A percentile compares a stretch with the other conserved stretches of the same genome.
Evolutionary conservation across 2,329 filamentous ascomycete genomes (phyloP).

Genomic region (Verticillium klebahnii): DNA sequence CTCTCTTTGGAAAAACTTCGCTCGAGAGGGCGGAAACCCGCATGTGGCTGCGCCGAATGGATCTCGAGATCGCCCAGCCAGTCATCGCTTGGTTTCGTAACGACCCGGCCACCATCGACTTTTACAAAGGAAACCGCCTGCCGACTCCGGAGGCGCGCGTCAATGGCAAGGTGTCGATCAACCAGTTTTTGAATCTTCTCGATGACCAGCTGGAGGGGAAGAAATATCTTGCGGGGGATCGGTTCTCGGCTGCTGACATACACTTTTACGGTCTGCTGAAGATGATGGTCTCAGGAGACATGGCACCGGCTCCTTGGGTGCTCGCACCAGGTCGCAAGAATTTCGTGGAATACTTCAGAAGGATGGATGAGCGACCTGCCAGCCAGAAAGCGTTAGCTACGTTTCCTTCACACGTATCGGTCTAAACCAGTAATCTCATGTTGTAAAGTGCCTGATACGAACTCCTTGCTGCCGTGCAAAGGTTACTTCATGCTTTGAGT

Average conservation of each 20-base stretch:
- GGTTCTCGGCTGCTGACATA: constrained; percentile 5
- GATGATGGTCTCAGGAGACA: not conserved
- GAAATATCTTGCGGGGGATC: not conserved
- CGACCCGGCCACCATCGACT: constrained; percentile 3
- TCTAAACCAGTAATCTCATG: no score
- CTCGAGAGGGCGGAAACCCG: constrained; percentile 4
- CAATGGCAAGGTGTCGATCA: constrained; percentile 4
- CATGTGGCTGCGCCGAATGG: constrained; percentile 7
- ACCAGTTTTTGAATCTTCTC: constrained; percentile 1
- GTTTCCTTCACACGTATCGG: no score
- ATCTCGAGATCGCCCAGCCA: constrained; percentile 4
- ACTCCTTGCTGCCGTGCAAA: no score
- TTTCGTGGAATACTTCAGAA: not conserved
- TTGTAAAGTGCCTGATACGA: no score
- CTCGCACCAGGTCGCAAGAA: not conserved
- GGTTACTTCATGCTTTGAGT: no score
- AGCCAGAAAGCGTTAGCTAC: not conserved
- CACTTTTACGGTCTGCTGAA: not conserved
- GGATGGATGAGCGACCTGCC: not conserved
- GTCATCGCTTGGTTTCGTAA: constrained; percentile 4
- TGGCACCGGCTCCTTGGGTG: not conserved
- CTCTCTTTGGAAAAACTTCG: not conserved
- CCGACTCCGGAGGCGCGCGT: constrained; percentile 2
- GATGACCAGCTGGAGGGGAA: constrained; percentile 7
- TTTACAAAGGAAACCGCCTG: constrained; percentile 5